A percentile compares a stretch with the other conserved stretches of the same genome.
These are phyloP conservation scores for Cucumis sativus DNA, from an alignment of 306 rosid genomes.

Conservation along the genomic window Cucumber_9930_V3 NC_026655.2:29518001-29518500, in stretches of 20 bases:
- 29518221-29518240: constrained; percentile 13
- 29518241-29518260: constrained; percentile 17
- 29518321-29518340: background rate
- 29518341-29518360: background rate
- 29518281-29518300: background rate
- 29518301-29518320: background rate
- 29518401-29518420: background rate
- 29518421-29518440: too few species aligned
- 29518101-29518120: constrained; percentile 10
- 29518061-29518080: constrained; percentile 16
- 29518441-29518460: too few species aligned
- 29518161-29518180: constrained; percentile 12
- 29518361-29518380: background rate
- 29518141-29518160: constrained; percentile 10
- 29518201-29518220: constrained; percentile 4
- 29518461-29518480: too few species aligned
- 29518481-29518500: too few species aligned
- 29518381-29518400: background rate
- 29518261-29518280: background rate
- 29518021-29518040: constrained; percentile 19
- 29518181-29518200: background rate
- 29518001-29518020: background rate
- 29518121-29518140: constrained; percentile 5
- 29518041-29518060: constrained; percentile 14
- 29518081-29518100: constrained; percentile 14